Conservation (phyloP, 2,329 filamentous ascomycete species). For the Emmonsiellopsis sp. region DNA sequence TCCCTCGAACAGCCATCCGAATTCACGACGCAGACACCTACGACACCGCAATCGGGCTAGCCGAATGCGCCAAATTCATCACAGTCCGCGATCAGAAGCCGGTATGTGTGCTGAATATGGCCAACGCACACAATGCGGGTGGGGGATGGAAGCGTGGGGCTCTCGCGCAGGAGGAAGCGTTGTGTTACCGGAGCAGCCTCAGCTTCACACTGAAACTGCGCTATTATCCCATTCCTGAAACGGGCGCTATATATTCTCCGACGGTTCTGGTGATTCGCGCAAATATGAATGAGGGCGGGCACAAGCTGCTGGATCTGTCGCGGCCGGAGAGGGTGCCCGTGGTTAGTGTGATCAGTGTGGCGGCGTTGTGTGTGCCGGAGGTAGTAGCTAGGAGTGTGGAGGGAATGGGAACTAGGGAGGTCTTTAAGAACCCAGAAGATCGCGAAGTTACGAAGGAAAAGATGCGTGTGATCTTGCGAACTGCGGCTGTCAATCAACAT, state of each 20-base stretch:
- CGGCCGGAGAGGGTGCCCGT: slow-evolving; percentile 36
- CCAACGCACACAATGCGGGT: slow-evolving; percentile 49
- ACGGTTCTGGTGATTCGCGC: slow-evolving; percentile 51
- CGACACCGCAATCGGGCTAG: slow-evolving; percentile 44
- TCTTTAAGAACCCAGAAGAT: slow-evolving; percentile 37
- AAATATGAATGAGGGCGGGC: slow-evolving; percentile 35
- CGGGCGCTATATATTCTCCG: slow-evolving; percentile 51
- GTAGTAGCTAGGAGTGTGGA: slow-evolving; percentile 7
- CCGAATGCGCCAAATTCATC: slow-evolving; percentile 14
- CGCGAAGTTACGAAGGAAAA: slow-evolving; percentile 52
- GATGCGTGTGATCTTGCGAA: slow-evolving; percentile 52
- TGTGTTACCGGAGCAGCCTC: slow-evolving; percentile 53
- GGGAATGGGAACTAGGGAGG: slow-evolving; percentile 12
- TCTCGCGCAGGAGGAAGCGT: slow-evolving; percentile 59
- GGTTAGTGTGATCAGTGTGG: slow-evolving; percentile 53
- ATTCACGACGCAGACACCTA: slow-evolving; percentile 51
- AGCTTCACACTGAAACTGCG: slow-evolving; percentile 27
- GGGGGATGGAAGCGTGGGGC: slow-evolving; percentile 56
- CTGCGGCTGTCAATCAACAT: slow-evolving; percentile 50
- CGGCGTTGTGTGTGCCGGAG: slow-evolving; percentile 43
- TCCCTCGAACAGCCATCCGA: slow-evolving; percentile 30
- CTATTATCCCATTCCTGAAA: slow-evolving; percentile 47
- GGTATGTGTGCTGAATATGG: slow-evolving; percentile 59
- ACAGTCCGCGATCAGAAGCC: slow-evolving; percentile 23
- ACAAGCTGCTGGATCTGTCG: slow-evolving; percentile 37